Percentiles rank a stretch among this genome's conserved stretches.
Conservation (phyloP, 75 land plant species). For the Larix kaempferi region DNA sequence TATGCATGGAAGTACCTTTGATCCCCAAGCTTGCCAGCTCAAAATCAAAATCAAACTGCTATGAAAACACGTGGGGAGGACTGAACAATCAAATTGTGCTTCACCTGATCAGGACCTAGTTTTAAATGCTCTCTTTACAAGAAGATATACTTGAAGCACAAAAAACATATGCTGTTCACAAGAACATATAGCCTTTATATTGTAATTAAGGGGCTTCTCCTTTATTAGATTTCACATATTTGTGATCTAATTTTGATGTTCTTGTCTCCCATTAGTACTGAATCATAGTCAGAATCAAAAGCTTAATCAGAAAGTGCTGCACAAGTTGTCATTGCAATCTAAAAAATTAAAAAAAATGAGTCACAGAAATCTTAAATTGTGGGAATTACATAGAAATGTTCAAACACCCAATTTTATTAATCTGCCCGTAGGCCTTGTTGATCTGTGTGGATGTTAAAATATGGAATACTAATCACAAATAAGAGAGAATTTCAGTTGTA, state of each 20-base stretch:
- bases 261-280: not conserved
- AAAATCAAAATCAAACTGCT: too few species aligned
- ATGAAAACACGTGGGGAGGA: too few species aligned
- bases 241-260: not conserved
- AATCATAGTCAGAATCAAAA: not conserved
- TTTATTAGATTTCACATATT: not conserved
- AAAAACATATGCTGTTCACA: conserved; percentile 47
- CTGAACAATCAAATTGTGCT: too few species aligned
- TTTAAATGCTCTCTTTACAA: conserved; percentile 36
- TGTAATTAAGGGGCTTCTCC: conserved; percentile 51
- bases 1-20: too few species aligned
- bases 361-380: not conserved
- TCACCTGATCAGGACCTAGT: conserved; percentile 30
- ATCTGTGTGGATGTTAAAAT: not conserved
- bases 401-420: not conserved
- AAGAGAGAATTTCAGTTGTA: not conserved
- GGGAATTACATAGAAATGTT: not conserved
- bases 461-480: not conserved
- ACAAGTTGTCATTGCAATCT: not conserved
- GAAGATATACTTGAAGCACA: conserved; percentile 38
- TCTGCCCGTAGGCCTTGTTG: not conserved
- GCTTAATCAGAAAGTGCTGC: not conserved
- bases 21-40: too few species aligned
- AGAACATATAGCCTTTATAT: conserved; percentile 51
- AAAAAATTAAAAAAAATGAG: not conserved